Evolutionary conservation across 1,284 basidiomycete genomes (phyloP), one percentile per base, ranked within the genome.

Genomic region (Prillingera fragicola): DNA sequence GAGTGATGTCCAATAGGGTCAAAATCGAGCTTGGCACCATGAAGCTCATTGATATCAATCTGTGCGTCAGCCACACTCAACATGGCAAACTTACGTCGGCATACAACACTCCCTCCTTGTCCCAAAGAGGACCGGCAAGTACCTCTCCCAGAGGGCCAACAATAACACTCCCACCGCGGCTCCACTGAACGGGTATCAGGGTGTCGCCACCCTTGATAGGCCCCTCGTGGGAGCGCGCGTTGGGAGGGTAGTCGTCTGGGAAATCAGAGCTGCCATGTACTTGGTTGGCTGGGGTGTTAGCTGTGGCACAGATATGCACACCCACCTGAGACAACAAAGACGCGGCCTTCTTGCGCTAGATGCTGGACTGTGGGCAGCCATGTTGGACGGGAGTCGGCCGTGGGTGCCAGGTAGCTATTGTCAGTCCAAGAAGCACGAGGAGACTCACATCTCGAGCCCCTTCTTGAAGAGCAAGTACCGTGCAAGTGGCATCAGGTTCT

Each of bases 261-360:
- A 57, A 63, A 39, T 59, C 57, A 6, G 41, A 22, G 10, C 54
- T 44, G 12, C 52, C 57, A 36, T 64, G 62, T 26, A 48, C 62
- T 47, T 61, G 59, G 41, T 59, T 59, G 9, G 57, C 56, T 57
- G 23, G 29, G n/a, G 38, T 32, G 8, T 29, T 26, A 25, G 21
- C 12, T 7, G 25, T 14, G n/a, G 21, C 24, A 34, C 23, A 21
- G n/a, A n/a, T n/a, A n/a, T n/a, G n/a, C n/a, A n/a, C n/a, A n/a
- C 53, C 37, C 39, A 56, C 59, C 59, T 4, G 83, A 60, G 78
- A 84, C 14, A 77, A 86, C 85, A 62, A 83, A 85, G 68, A 82
- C 84, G 19, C 84, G 76, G 2, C 84, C 85, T 66, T 87, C 84
- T 39, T 82, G 71, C 1, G 84, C 84, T 39, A 87, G 83, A 59